Conservation (phyloP, 106 monocot species). For the Allium fistulosum region DNA sequence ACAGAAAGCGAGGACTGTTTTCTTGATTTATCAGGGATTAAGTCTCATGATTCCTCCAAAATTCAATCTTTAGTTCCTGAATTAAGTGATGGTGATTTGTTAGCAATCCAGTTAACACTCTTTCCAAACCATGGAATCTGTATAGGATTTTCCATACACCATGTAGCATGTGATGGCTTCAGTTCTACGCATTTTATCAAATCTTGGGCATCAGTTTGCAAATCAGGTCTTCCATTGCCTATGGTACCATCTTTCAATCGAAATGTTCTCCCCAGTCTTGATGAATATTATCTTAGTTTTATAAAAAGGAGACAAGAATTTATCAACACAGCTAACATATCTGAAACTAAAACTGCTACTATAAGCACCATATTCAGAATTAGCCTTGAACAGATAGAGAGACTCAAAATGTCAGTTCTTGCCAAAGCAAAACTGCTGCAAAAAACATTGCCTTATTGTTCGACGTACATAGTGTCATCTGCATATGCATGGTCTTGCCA, state of each 20-base stretch:
- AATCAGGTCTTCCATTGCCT: no score
- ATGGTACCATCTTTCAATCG: no score
- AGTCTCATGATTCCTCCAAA: constrained; percentile 10
- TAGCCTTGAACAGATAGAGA: no score
- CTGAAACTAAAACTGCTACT: no score
- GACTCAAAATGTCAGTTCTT: no score
- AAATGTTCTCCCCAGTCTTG: no score
- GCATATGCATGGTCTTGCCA: constrained; percentile 17
- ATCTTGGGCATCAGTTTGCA: no score
- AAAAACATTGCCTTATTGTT: constrained; percentile 9
- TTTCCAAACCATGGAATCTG: constrained; percentile 22
- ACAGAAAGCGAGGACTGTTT: no score
- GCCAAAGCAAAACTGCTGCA: not conserved
- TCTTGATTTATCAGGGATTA: constrained; percentile 18
- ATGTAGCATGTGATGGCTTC: constrained; percentile 14
- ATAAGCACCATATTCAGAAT: no score
- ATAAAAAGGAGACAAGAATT: no score
- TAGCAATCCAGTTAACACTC: constrained; percentile 22
- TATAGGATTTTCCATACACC: constrained; percentile 12
- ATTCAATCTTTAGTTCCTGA: constrained; percentile 1
- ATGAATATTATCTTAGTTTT: no score
- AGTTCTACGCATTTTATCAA: constrained; percentile 18
- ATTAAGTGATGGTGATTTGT: not conserved
- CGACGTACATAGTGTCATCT: constrained; percentile 18
- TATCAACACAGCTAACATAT: no score